These are phyloP conservation scores for Taphrina populina DNA, from an alignment of 1,139 yeast species.

Conservation along the genomic window DNA sequence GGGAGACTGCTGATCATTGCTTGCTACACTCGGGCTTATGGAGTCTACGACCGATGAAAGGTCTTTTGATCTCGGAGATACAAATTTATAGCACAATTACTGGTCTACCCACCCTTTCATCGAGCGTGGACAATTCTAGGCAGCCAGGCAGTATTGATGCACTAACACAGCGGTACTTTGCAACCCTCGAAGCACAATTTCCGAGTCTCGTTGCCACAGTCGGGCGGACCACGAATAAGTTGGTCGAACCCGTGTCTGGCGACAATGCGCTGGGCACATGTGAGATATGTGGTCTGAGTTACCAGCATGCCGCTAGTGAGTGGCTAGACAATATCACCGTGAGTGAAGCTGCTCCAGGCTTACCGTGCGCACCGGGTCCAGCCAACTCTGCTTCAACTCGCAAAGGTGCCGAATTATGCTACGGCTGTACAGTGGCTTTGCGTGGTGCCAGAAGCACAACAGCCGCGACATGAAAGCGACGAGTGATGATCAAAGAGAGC, in stretches of 20 bases:
- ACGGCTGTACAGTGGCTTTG: constrained; percentile 25
- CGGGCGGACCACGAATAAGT: constrained; percentile 80
- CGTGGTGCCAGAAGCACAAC: background rate
- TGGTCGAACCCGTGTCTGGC: constrained; percentile 52
- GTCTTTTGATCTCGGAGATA: constrained; percentile 8
- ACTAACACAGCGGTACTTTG: constrained; percentile 71
- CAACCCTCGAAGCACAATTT: constrained; percentile 71
- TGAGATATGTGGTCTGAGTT: constrained; percentile 55
- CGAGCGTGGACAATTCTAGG: background rate
- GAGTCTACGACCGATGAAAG: constrained; percentile 21
- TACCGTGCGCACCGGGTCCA: background rate
- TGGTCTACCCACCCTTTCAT: background rate
- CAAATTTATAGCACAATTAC: background rate
- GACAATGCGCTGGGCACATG: constrained; percentile 37
- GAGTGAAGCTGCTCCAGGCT: constrained; percentile 50
- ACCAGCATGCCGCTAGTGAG: constrained; percentile 46
- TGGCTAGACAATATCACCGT: constrained; percentile 81
- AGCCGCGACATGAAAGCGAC: too few species aligned
- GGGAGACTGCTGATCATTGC: constrained; percentile 44
- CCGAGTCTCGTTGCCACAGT: constrained; percentile 93
- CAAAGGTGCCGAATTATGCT: constrained; percentile 9
- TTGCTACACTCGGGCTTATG: constrained; percentile 54
- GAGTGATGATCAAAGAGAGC: too few species aligned
- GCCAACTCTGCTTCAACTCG: background rate
- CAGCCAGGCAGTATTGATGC: constrained; percentile 62